A percentile compares a stretch with the other conserved stretches of the same genome.
Evolutionary conservation across 2,329 filamentous ascomycete genomes (phyloP).

Genomic region (Cordyceps farinosa): DNA sequence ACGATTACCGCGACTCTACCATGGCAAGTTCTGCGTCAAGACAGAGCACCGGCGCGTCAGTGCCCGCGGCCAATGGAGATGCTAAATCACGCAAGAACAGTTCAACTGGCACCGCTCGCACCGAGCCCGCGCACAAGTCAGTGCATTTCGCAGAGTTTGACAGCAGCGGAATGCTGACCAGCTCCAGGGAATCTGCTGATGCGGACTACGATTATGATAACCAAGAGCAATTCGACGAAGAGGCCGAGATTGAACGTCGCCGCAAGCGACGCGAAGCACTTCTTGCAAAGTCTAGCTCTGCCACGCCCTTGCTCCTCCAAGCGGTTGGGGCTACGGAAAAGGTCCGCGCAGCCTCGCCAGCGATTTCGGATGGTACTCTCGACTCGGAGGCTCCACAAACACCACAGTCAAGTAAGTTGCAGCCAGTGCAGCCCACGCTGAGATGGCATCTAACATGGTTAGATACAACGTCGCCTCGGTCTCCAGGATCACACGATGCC

Average conservation of each 20-base stretch:
- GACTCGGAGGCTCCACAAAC: conserved; percentile 42
- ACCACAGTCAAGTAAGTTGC: conserved; percentile 45
- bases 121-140: background rate
- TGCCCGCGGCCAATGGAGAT: conserved; percentile 56
- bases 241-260: conserved; percentile 78
- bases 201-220: conserved; percentile 47
- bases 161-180: conserved; percentile 4
- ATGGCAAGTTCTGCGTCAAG: conserved; percentile 60
- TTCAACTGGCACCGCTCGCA: conserved; percentile 22
- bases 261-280: conserved; percentile 82
- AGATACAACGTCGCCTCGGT: conserved; percentile 41
- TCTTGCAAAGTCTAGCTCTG: conserved; percentile 74
- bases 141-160: conserved; percentile 16
- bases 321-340: conserved; percentile 64
- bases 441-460: conserved; percentile 23
- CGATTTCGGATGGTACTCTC: conserved; percentile 29
- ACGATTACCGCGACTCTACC: conserved; percentile 39
- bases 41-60: conserved; percentile 57
- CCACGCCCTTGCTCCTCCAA: conserved; percentile 71
- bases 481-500: conserved; percentile 46
- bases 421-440: conserved; percentile 20
- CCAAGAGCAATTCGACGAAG: conserved; percentile 68
- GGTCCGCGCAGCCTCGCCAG: conserved; percentile 50
- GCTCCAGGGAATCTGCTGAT: conserved; percentile 24
- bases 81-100: conserved; percentile 63